Evolutionary conservation across 176 grass and related monocot genomes (phyloP).

Genomic region (Avena sativa): DNA sequence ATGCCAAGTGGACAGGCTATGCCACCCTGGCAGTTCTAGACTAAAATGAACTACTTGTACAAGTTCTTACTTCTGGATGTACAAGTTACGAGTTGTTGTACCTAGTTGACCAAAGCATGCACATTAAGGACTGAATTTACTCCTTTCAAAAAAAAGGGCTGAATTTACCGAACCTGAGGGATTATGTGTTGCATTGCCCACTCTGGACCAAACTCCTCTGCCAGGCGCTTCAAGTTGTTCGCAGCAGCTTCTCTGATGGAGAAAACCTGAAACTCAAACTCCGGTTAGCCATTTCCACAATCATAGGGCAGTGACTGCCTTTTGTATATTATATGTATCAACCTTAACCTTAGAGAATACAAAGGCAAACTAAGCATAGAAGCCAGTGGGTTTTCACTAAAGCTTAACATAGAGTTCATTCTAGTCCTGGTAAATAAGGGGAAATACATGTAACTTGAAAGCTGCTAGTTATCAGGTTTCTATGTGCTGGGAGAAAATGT

Average conservation of each 20-base stretch:
- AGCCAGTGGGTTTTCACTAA: neutral
- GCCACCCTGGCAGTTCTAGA: neutral
- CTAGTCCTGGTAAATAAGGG: neutral
- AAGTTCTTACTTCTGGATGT: neutral
- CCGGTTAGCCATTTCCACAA: neutral
- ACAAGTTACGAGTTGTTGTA: neutral
- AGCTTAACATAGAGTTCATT: neutral
- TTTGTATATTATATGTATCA: neutral
- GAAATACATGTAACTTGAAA: neutral
- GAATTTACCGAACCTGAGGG: constrained; percentile 65
- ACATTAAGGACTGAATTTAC: neutral
- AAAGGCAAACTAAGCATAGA: neutral
- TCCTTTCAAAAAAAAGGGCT: neutral
- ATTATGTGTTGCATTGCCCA: constrained; percentile 97
- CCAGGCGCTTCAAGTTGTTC: constrained; percentile 86
- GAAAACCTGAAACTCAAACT: constrained; percentile 70
- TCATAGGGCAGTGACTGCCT: neutral
- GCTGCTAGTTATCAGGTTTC: neutral
- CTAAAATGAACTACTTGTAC: neutral
- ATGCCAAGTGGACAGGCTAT: neutral
- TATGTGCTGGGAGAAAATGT: neutral
- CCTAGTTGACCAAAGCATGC: neutral
- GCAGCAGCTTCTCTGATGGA: constrained; percentile 93
- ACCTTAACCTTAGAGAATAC: neutral
- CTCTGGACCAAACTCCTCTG: constrained; percentile 90